Base-by-base conservation (phyloP, 495 filamentous ascomycete species). In the Hyaloscypha variabilis region DNA sequence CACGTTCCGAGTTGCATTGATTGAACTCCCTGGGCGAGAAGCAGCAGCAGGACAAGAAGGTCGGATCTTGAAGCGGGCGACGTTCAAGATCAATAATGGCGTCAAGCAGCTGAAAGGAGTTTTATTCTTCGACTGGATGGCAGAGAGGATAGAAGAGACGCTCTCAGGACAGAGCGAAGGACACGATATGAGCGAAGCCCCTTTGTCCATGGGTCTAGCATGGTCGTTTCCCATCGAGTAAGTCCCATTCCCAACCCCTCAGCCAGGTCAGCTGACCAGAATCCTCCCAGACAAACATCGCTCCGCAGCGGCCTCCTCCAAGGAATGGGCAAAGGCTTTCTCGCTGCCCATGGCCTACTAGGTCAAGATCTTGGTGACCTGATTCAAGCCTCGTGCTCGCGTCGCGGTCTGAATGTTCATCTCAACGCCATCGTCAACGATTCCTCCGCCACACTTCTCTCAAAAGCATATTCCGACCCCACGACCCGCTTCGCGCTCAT, bases 161-260 rank as follows among this genome's bases (percentile, higher is more conserved):
- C 70, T 84, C 31, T 71, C 76, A 23, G 77, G 76, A 49, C 75
- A 77, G 8, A 69, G 70, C 36, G 71, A 74, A 39, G 58, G 51
- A 23, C 55, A 68, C 42, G 63, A 64, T 23, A 65, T 67, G 51
- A 58, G 62, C 21, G 58, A 64, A 42, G 57, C 30, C 8, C 60
- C 67, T 31, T 36, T 71, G 63, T 78, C 81, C 2, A 76, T 94
- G 79, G 91, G 91, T 0, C 82, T 96, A 49, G 90, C 92, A 10
- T 96, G 92, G 82, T 93, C 90, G 75, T 96, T 96, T 72, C 92
- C 92, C 17, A 92, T 96, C 56, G 87, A 90, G 91, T 93, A 81
- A 76, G 80, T 82, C 68, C 29, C 58, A 28, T 6, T 2, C 29
- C 39, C 66, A 34, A 29, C 10, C 39, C 19, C 39, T 17, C 63